These are phyloP conservation scores for Nemania sp. DNA, from an alignment of 2,329 filamentous ascomycete genomes.

Conservation along the genomic window DNA sequence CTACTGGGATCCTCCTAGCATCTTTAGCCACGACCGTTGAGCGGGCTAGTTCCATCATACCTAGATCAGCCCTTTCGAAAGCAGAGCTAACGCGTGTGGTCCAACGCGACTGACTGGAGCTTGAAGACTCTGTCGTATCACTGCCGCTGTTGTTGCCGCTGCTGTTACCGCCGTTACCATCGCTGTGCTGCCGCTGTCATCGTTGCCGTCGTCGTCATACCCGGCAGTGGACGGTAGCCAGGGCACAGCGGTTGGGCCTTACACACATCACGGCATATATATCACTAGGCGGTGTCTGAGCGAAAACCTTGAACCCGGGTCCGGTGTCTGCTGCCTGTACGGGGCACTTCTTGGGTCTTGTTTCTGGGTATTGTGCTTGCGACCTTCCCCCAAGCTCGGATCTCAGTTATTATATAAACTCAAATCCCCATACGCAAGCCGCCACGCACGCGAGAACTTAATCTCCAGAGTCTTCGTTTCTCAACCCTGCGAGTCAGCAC, in stretches of 20 bases:
- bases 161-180: slow-evolving; percentile 26
- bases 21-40: slow-evolving; percentile 37
- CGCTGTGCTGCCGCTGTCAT: slow-evolving; percentile 25
- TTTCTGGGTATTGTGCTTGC: too few relatives aligned
- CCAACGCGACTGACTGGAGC: slow-evolving; percentile 33
- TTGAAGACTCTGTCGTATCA: slow-evolving; percentile 35
- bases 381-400: too few relatives aligned
- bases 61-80: slow-evolving; percentile 29
- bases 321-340: slow-evolving; percentile 30
- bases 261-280: slow-evolving; percentile 15
- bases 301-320: slow-evolving; percentile 30
- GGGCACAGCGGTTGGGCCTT: slow-evolving; percentile 32
- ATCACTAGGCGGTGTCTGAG: slow-evolving; percentile 35
- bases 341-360: too few relatives aligned
- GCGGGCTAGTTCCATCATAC: slow-evolving; percentile 35
- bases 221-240: slow-evolving; percentile 22
- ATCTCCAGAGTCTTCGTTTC: not conserved
- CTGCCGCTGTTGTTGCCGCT: slow-evolving; percentile 32
- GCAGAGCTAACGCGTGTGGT: slow-evolving; percentile 23
- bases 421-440: slow-evolving; percentile 22
- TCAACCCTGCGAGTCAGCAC: slow-evolving; percentile 10
- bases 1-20: slow-evolving; percentile 47
- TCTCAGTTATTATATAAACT: too few relatives aligned
- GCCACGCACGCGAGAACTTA: slow-evolving; percentile 1
- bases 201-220: slow-evolving; percentile 19